phyloP scores from a whole-genome alignment of 352 stramenopile genomes.

The Pythium grandisporangium region DNA sequence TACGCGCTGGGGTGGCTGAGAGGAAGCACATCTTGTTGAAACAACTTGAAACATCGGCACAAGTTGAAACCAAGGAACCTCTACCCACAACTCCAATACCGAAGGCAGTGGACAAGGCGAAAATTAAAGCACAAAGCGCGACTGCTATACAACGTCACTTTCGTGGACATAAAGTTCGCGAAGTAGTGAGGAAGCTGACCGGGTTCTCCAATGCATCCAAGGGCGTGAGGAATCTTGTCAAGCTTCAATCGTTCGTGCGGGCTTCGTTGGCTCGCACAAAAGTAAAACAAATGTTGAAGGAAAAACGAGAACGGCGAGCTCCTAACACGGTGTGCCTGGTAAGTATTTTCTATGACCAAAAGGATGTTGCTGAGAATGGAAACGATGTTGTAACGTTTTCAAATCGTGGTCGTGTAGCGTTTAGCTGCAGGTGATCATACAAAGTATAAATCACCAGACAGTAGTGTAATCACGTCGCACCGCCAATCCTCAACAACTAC shows the following conservation, averaged over 20 bases:
- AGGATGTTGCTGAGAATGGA: not conserved
- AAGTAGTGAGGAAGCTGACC: slow-evolving; percentile 8
- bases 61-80: too few species aligned
- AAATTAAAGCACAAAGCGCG: too few species aligned
- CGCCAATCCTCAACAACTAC: not conserved
- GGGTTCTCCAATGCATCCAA: slow-evolving; percentile 13
- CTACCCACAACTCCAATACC: too few species aligned
- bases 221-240: slow-evolving; percentile 23
- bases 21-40: not conserved
- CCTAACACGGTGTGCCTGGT: slow-evolving; percentile 12
- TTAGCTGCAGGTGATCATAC: not conserved
- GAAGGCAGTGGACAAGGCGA: too few species aligned
- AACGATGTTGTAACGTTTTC: not conserved
- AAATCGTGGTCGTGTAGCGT: too few species aligned
- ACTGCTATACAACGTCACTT: slow-evolving; percentile 29
- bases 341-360: not conserved
- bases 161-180: slow-evolving; percentile 19
- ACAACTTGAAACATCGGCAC: too few species aligned
- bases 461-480: not conserved
- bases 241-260: slow-evolving; percentile 43
- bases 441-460: not conserved
- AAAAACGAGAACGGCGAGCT: slow-evolving; percentile 5
- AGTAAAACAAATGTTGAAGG: slow-evolving; percentile 13
- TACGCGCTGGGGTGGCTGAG: slow-evolving; percentile 5
- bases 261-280: slow-evolving; percentile 24